A percentile compares a stretch with the other conserved stretches of the same genome.
Evolutionary conservation across 768 basidiomycete species (phyloP).

Genomic region (Boletus coccyginus): DNA sequence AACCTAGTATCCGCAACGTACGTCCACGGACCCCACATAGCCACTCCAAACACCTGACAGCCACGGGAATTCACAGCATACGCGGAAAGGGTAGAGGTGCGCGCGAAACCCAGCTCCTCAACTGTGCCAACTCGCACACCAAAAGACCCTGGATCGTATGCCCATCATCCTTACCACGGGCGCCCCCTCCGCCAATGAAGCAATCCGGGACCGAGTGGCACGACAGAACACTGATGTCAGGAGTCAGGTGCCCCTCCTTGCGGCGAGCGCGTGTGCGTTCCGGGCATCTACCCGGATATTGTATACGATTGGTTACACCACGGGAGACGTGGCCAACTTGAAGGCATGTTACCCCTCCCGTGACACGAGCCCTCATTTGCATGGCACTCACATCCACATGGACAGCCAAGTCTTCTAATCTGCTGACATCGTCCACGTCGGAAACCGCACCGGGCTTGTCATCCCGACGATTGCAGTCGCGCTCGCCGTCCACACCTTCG

Average conservation of each 20-base stretch:
- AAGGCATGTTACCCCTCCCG: constrained; percentile 24
- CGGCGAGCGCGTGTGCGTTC: constrained; percentile 34
- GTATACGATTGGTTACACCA: constrained; percentile 42
- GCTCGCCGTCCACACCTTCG: constrained; percentile 25
- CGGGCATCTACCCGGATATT: constrained; percentile 40
- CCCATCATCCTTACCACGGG: no score
- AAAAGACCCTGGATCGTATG: no score
- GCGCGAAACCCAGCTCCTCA: no score
- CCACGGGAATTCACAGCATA: no score
- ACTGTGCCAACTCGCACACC: no score
- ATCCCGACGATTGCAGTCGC: constrained; percentile 67
- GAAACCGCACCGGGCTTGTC: constrained; percentile 63
- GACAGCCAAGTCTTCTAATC: constrained; percentile 36
- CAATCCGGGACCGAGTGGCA: background rate
- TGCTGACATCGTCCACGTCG: constrained; percentile 71
- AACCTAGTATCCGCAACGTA: no score
- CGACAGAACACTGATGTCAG: constrained; percentile 33
- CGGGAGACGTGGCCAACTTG: constrained; percentile 34
- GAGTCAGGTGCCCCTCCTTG: constrained; percentile 35
- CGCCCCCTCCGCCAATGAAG: no score
- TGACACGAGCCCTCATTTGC: background rate
- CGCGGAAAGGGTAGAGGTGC: background rate
- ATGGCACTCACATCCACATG: background rate
- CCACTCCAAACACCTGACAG: no score
- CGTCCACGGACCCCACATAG: no score